Evolutionary conservation across 2,329 filamentous ascomycete species (phyloP).

Genomic region (Fusarium decemcellulare): DNA sequence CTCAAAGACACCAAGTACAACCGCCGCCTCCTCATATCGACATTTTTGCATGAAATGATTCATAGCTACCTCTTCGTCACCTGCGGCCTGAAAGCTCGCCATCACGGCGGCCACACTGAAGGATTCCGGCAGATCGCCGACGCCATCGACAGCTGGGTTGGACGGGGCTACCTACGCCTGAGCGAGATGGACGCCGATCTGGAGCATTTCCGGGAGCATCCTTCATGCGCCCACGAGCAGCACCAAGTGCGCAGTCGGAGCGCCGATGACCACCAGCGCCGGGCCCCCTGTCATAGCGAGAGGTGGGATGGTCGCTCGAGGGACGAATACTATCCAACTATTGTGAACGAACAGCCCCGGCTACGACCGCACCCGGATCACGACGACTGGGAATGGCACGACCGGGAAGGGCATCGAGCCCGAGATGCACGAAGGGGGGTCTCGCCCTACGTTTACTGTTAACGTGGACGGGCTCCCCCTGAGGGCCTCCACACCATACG

Average conservation of each 20-base stretch:
- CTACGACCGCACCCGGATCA: constrained; percentile 33
- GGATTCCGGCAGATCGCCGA: constrained; percentile 72
- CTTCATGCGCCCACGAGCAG: constrained; percentile 41
- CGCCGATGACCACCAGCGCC: constrained; percentile 33
- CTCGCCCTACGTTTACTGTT: constrained; percentile 50
- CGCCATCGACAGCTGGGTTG: constrained; percentile 74
- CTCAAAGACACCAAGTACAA: constrained; percentile 70
- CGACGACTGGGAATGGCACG: constrained; percentile 53
- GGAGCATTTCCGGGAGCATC: constrained; percentile 62
- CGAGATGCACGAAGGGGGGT: constrained; percentile 41
- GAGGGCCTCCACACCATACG: constrained; percentile 27
- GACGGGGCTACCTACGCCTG: constrained; percentile 67
- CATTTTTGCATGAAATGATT: constrained; percentile 77
- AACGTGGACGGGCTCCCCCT: constrained; percentile 30
- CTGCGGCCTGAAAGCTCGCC: constrained; percentile 70
- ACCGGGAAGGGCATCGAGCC: constrained; percentile 51
- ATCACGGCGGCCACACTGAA: constrained; percentile 71
- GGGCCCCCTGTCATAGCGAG: constrained; percentile 34
- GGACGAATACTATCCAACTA: constrained; percentile 27
- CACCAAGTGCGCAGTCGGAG: constrained; percentile 36
- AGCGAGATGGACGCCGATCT: constrained; percentile 74
- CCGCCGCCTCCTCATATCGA: constrained; percentile 72
- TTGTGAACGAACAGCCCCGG: constrained; percentile 28
- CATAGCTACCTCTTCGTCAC: constrained; percentile 76
- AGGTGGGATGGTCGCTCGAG: constrained; percentile 36